Evolutionary conservation across 2,329 filamentous ascomycete species (phyloP).

Genomic region (Colletotrichum cuscutae): DNA sequence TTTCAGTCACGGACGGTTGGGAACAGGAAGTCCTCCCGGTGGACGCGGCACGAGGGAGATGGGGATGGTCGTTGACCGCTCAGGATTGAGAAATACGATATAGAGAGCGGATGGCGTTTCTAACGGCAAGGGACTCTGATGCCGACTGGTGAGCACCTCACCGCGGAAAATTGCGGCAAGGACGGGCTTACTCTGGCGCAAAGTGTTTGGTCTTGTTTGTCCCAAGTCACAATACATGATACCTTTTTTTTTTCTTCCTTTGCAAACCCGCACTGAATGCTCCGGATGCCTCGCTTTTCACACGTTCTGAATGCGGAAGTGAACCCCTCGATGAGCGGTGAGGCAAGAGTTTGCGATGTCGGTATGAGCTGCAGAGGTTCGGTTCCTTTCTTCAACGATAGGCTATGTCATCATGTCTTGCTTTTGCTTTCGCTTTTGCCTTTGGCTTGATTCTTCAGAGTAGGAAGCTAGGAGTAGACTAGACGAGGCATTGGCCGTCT

Average conservation of each 20-base stretch:
- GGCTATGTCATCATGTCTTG: not conserved
- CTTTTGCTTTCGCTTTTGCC: too few species aligned
- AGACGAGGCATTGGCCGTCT: too few species aligned
- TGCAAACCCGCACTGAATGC: not conserved
- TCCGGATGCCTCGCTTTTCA: too few species aligned
- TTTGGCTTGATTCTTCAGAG: too few species aligned
- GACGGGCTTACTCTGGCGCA: not conserved
- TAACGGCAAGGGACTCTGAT: not conserved
- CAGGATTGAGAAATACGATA: conserved; percentile 7
- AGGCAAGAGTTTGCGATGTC: not conserved
- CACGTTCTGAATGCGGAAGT: too few species aligned
- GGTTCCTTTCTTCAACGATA: not conserved
- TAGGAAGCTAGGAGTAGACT: too few species aligned
- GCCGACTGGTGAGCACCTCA: not conserved
- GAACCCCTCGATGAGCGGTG: not conserved
- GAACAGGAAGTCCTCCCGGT: too few species aligned
- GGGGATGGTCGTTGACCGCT: not conserved
- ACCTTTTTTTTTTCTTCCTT: not conserved
- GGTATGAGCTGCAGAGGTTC: not conserved
- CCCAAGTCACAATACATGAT: not conserved
- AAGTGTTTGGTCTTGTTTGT: not conserved
- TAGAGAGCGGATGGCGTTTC: conserved; percentile 10
- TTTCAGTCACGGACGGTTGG: not conserved
- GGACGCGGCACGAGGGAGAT: not conserved
- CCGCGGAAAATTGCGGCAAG: conserved; percentile 1